Conservation (phyloP, 768 basidiomycete species). For the Pisolithus microcarpus region DNA sequence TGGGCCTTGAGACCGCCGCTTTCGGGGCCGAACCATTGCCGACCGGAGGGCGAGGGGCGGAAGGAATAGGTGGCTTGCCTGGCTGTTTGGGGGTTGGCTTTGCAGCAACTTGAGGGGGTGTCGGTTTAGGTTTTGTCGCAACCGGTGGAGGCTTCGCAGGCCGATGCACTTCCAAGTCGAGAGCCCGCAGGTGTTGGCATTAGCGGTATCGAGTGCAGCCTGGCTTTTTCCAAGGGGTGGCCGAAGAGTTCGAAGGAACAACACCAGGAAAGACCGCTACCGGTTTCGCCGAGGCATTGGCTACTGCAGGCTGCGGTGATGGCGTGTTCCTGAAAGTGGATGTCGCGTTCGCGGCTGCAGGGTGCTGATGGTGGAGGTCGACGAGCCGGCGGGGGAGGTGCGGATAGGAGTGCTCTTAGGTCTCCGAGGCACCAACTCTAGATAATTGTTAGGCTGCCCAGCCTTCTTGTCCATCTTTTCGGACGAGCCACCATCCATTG, state of each 20-base stretch:
- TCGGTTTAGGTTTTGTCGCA: constrained; percentile 57
- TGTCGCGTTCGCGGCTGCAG: constrained; percentile 27
- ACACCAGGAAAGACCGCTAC: constrained; percentile 79
- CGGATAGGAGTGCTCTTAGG: constrained; percentile 56
- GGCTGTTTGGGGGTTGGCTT: constrained; percentile 50
- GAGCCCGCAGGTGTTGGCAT: constrained; percentile 40
- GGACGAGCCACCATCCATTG: constrained; percentile 98
- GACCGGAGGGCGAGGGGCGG: constrained; percentile 45
- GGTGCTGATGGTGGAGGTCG: constrained; percentile 41
- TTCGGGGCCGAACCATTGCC: constrained; percentile 29
- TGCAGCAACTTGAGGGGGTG: constrained; percentile 47
- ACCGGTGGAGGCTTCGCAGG: constrained; percentile 50
- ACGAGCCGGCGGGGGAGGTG: constrained; percentile 60
- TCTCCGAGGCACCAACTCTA: constrained; percentile 70
- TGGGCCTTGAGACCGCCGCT: constrained; percentile 34
- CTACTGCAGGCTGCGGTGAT: constrained; percentile 38
- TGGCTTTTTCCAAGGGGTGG: constrained; percentile 68
- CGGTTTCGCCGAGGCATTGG: constrained; percentile 66
- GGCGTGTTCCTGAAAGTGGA: constrained; percentile 29
- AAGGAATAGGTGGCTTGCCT: constrained; percentile 57
- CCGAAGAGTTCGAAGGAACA: constrained; percentile 57
- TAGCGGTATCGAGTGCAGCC: constrained; percentile 27
- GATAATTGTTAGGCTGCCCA: constrained; percentile 96
- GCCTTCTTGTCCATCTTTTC: constrained; percentile 73
- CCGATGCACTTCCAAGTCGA: constrained; percentile 46